phyloP scores from a whole-genome alignment of 768 basidiomycete species.

The Tulasnella sp. region DNA sequence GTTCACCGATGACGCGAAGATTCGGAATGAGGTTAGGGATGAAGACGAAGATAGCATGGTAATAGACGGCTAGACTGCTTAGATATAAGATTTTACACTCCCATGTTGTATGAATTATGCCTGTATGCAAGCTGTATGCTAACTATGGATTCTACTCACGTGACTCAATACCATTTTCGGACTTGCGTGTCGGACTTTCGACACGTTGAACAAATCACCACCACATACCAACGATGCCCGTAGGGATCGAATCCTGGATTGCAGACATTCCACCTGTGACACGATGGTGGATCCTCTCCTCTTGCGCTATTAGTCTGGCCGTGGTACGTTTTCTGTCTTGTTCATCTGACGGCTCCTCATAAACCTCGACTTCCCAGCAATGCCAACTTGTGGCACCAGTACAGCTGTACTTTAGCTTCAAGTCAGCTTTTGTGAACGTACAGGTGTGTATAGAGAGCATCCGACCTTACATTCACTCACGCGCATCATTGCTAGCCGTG shows the following conservation, averaged over 20 bases:
- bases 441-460: constrained; percentile 41
- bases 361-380: constrained; percentile 45
- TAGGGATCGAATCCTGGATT: constrained; percentile 83
- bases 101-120: too few species aligned
- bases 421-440: constrained; percentile 63
- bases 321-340: constrained; percentile 47
- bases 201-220: too few species aligned
- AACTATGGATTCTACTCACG: too few species aligned
- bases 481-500: constrained; percentile 47
- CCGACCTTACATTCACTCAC: background rate
- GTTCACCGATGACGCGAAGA: too few species aligned
- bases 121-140: too few species aligned
- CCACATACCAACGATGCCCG: constrained; percentile 50
- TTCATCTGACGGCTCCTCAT: background rate
- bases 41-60: too few species aligned
- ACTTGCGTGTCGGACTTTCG: too few species aligned
- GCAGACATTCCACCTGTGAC: constrained; percentile 86
- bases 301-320: constrained; percentile 60
- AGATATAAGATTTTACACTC: too few species aligned
- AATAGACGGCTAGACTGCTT: too few species aligned
- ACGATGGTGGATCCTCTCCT: constrained; percentile 70
- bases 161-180: too few species aligned
- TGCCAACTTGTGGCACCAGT: constrained; percentile 79
- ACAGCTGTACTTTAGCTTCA: constrained; percentile 87
- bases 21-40: too few species aligned